A percentile compares a stretch with the other conserved stretches of the same genome.
These are phyloP conservation scores for Lupinus albus DNA, from an alignment of 306 rosid genomes.

Conservation along the genomic window DNA sequence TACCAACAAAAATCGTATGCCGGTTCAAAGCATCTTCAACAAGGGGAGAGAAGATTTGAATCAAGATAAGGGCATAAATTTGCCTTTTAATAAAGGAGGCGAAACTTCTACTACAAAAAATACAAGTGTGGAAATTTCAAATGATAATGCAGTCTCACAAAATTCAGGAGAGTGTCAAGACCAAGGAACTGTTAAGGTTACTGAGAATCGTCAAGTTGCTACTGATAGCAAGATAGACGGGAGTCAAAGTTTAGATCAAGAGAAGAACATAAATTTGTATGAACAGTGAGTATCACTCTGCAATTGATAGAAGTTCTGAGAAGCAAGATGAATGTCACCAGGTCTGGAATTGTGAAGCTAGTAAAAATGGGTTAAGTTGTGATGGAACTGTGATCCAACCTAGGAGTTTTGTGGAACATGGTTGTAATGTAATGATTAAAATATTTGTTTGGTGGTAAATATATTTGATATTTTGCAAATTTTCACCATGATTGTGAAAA, in stretches of 20 bases:
- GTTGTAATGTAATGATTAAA: not conserved
- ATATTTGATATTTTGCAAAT: no score
- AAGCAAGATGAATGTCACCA: constrained; percentile 43
- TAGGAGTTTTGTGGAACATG: not conserved
- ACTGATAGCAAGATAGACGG: constrained; percentile 34
- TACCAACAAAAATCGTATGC: not conserved
- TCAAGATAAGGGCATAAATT: constrained; percentile 11
- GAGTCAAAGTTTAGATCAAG: constrained; percentile 29
- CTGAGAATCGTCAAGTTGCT: not conserved
- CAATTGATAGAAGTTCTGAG: constrained; percentile 37
- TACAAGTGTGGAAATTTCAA: constrained; percentile 20
- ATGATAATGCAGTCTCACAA: constrained; percentile 41
- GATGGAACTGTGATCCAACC: not conserved
- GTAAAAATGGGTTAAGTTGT: constrained; percentile 28
- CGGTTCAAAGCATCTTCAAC: constrained; percentile 21
- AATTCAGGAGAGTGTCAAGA: no score
- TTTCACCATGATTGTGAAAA: no score
- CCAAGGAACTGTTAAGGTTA: no score
- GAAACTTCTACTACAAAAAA: not conserved
- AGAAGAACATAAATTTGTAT: constrained; percentile 11
- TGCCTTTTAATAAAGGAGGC: constrained; percentile 1
- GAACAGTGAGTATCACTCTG: constrained; percentile 4
- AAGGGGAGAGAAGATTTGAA: constrained; percentile 32
- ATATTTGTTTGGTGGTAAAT: not conserved
- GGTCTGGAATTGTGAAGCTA: constrained; percentile 30